Evolutionary conservation across 1,284 basidiomycete species (phyloP).

Genomic region (Waitea zeae): DNA sequence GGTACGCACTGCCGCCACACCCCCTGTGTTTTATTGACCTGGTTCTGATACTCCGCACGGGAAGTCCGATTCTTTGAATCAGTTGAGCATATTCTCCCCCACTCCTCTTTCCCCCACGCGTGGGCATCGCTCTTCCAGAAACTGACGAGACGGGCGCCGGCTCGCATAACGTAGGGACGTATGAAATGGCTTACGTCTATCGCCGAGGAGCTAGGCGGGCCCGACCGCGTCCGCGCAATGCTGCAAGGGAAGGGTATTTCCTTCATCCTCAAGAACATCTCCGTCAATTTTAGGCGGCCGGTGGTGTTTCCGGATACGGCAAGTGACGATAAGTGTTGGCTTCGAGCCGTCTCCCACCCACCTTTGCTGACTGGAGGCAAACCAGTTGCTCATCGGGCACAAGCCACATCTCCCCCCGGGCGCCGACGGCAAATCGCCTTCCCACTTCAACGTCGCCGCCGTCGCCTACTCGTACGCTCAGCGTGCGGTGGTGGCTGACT

Average conservation of each 20-base stretch:
- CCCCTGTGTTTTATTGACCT: too few species aligned
- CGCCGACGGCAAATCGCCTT: constrained; percentile 12
- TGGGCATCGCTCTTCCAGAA: background rate
- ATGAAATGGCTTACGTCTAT: constrained; percentile 44
- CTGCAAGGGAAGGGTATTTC: constrained; percentile 43
- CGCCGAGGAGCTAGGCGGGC: constrained; percentile 40
- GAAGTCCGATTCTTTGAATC: constrained; percentile 57
- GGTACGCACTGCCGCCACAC: constrained; percentile 19
- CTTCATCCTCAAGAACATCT: constrained; percentile 54
- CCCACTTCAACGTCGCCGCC: constrained; percentile 29
- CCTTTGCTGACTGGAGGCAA: constrained; percentile 2
- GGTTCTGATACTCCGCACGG: too few species aligned
- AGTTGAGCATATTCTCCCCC: constrained; percentile 16
- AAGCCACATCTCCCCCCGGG: constrained; percentile 14
- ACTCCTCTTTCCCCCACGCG: too few species aligned
- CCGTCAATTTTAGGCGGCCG: constrained; percentile 44
- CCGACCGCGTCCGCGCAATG: constrained; percentile 31
- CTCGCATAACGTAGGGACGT: constrained; percentile 24
- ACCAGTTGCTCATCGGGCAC: constrained; percentile 46
- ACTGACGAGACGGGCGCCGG: too few species aligned
- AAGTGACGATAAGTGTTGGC: too few species aligned
- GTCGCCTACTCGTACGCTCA: constrained; percentile 48
- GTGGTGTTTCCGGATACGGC: constrained; percentile 60
- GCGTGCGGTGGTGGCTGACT: constrained; percentile 39
- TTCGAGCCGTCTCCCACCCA: too few species aligned